Conservation (phyloP, 139 green algal species). For the Dunaliella sp. region DNA sequence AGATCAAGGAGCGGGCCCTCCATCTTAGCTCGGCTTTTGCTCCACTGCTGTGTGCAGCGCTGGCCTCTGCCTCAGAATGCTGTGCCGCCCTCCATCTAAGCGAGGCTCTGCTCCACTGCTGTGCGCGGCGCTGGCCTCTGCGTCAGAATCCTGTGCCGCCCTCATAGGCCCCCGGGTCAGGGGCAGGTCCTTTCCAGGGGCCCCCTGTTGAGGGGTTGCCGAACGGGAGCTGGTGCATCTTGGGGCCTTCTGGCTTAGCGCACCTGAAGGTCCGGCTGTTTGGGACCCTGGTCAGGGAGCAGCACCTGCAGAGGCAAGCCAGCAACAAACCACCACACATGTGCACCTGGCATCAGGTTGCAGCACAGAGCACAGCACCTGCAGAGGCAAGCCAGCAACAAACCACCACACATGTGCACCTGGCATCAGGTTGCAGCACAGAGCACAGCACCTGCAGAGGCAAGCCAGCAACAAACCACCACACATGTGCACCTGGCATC, state of each 20-base stretch:
- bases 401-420: too few species aligned
- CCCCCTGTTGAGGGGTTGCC: constrained; percentile 46
- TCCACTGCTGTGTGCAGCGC: not conserved
- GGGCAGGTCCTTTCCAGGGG: constrained; percentile 35
- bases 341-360: too few species aligned
- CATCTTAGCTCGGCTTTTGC: not conserved
- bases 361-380: too few species aligned
- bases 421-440: too few species aligned
- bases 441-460: too few species aligned
- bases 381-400: too few species aligned
- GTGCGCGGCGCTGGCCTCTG: too few species aligned
- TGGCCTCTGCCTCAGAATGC: not conserved
- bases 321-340: too few species aligned
- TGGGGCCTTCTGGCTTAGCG: not conserved
- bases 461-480: too few species aligned
- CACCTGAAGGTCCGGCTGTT: not conserved
- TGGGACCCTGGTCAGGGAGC: not conserved
- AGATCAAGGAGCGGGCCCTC: too few species aligned
- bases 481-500: too few species aligned
- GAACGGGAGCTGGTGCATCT: constrained; percentile 37
- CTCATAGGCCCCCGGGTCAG: constrained; percentile 44
- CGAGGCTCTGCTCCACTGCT: not conserved
- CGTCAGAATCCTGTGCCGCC: constrained; percentile 36
- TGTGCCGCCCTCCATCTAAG: not conserved
- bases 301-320: constrained; percentile 20